These are phyloP conservation scores for Coemansia erecta DNA, from an alignment of 192 early-diverging fungal species.

Conservation along the genomic window DNA sequence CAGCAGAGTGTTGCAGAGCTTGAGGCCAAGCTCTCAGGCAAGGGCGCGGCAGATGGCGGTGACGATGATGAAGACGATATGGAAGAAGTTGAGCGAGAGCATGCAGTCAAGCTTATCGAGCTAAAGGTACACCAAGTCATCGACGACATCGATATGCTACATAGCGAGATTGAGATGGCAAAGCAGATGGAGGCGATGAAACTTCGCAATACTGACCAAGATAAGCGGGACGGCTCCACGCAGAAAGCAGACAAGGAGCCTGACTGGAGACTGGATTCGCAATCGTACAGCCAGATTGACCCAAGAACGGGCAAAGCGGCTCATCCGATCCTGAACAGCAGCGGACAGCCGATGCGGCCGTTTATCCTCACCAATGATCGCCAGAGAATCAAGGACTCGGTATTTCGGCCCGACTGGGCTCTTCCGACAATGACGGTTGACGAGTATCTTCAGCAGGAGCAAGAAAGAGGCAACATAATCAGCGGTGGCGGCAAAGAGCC, in stretches of 20 bases:
- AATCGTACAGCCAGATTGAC: constrained; percentile 42
- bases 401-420: constrained; percentile 81
- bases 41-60: constrained; percentile 15
- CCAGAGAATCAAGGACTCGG: constrained; percentile 69
- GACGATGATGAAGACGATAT: constrained; percentile 54
- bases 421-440: constrained; percentile 97
- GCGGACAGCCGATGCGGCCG: constrained; percentile 66
- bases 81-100: constrained; percentile 77
- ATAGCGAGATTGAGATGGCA: constrained; percentile 79
- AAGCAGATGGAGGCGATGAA: constrained; percentile 66
- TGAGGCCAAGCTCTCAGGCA: constrained; percentile 66
- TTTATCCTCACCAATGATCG: constrained; percentile 85
- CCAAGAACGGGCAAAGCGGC: constrained; percentile 14
- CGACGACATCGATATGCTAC: constrained; percentile 66
- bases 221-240: constrained; percentile 4
- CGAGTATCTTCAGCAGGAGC: constrained; percentile 86
- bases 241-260: constrained; percentile 1
- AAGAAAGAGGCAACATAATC: constrained; percentile 84
- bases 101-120: constrained; percentile 69
- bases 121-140: constrained; percentile 69
- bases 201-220: constrained; percentile 12
- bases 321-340: constrained; percentile 26
- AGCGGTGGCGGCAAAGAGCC: constrained; percentile 80
- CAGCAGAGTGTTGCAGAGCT: constrained; percentile 77
- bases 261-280: constrained; percentile 54